These are phyloP conservation scores for Lachnellula suecica DNA, from an alignment of 2,329 filamentous ascomycete genomes.

Conservation along the genomic window DNA sequence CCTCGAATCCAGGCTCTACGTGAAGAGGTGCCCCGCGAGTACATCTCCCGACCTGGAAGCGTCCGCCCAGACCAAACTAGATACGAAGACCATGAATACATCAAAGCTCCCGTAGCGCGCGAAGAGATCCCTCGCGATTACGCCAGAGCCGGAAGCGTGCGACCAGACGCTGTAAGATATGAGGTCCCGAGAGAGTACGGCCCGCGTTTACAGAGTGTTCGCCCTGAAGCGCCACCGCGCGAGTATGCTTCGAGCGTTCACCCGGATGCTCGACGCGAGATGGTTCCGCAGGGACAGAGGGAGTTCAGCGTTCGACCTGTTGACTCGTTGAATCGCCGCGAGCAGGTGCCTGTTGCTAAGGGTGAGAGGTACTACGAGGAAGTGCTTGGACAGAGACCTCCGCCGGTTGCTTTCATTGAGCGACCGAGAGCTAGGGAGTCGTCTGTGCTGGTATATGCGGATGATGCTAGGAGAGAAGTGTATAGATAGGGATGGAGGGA, in stretches of 20 bases:
- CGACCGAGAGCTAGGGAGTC: constrained; percentile 28
- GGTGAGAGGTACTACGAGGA: constrained; percentile 25
- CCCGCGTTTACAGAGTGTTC: constrained; percentile 39
- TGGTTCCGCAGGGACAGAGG: constrained; percentile 25
- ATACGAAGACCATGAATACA: constrained; percentile 35
- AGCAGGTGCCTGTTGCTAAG: constrained; percentile 19
- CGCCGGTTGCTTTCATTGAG: constrained; percentile 29
- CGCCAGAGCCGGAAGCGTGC: constrained; percentile 48
- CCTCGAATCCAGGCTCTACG: constrained; percentile 42
- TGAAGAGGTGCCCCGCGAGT: constrained; percentile 39
- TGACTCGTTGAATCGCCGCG: constrained; percentile 24
- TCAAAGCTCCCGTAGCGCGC: constrained; percentile 10
- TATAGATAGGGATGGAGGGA: constrained; percentile 24
- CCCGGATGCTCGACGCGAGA: constrained; percentile 28
- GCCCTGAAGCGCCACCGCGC: constrained; percentile 38
- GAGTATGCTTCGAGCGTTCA: constrained; percentile 30
- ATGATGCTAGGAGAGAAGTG: constrained; percentile 30
- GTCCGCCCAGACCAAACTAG: constrained; percentile 35
- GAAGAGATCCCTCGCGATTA: constrained; percentile 51
- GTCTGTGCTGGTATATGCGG: constrained; percentile 31
- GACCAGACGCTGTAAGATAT: constrained; percentile 45
- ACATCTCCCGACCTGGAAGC: constrained; percentile 29
- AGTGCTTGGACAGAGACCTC: constrained; percentile 12
- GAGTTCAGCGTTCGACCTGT: constrained; percentile 31
- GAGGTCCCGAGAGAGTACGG: constrained; percentile 39